Percentiles rank a stretch among this genome's conserved stretches.
phyloP scores from a whole-genome alignment of 2,329 filamentous ascomycete species.

The Scleromitrula shiraiana region DNA sequence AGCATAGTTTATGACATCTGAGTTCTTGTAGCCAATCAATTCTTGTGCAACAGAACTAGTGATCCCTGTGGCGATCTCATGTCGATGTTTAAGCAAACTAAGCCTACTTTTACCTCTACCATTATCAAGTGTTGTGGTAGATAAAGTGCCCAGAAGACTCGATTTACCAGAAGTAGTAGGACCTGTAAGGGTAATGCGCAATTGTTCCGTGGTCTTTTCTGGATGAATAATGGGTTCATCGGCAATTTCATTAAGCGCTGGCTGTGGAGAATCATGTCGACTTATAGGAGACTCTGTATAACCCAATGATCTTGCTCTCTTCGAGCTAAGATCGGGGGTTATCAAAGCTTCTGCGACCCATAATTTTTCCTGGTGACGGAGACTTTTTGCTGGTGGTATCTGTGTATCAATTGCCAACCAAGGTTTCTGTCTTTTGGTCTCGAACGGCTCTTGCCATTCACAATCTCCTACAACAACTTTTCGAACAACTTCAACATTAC shows the following conservation, averaged over 20 bases:
- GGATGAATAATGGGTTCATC: not conserved
- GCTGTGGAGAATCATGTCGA: slow-evolving; percentile 6
- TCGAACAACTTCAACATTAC: slow-evolving; percentile 71
- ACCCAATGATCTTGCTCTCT: slow-evolving; percentile 5
- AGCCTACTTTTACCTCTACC: slow-evolving; percentile 84
- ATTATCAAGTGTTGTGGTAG: slow-evolving; percentile 83
- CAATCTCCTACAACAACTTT: slow-evolving; percentile 81
- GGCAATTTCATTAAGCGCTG: not conserved
- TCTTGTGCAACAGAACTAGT: slow-evolving; percentile 95
- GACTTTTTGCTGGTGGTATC: slow-evolving; percentile 1
- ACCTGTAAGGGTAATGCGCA: slow-evolving; percentile 80
- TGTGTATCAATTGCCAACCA: not conserved
- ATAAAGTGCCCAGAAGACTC: slow-evolving; percentile 78
- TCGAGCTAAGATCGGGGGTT: slow-evolving; percentile 56
- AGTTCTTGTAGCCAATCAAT: slow-evolving; percentile 70
- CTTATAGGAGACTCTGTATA: not conserved
- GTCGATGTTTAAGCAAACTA: slow-evolving; percentile 82
- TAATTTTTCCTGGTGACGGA: slow-evolving; percentile 47
- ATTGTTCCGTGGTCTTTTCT: slow-evolving; percentile 47
- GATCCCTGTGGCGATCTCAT: slow-evolving; percentile 84
- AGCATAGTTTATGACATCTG: slow-evolving; percentile 69
- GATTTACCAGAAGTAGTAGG: slow-evolving; percentile 91
- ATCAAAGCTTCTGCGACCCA: slow-evolving; percentile 89
- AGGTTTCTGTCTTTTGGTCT: slow-evolving; percentile 15
- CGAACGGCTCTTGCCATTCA: slow-evolving; percentile 46